A percentile compares a stretch with the other conserved stretches of the same genome.
Conservation (phyloP, 495 filamentous ascomycete genomes). For the Pseudotulostoma volvatum region DNA sequence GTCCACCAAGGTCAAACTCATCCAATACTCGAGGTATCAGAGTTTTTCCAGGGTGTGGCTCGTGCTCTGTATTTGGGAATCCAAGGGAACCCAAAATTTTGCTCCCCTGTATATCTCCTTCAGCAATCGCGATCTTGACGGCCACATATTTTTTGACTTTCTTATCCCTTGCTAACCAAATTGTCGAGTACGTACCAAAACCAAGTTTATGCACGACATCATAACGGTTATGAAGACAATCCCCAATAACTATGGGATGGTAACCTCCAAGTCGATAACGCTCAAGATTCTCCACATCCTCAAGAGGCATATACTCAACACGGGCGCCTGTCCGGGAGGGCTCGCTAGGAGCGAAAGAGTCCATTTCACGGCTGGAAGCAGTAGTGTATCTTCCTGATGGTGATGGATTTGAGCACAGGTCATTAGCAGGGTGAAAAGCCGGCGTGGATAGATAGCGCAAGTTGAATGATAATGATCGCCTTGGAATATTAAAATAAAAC, state of each 20-base stretch:
- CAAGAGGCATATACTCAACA: neutral
- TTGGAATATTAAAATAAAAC: no score
- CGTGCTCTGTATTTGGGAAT: no score
- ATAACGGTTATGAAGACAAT: slow-evolving; percentile 20
- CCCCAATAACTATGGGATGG: slow-evolving; percentile 18
- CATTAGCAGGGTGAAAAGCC: no score
- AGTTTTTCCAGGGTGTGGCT: neutral
- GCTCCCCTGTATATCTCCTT: neutral
- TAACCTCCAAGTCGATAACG: neutral
- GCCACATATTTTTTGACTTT: slow-evolving; percentile 15
- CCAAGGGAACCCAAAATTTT: no score
- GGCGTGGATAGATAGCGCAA: no score
- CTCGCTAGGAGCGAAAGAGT: no score
- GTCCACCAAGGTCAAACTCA: slow-evolving; percentile 8
- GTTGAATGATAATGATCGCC: no score
- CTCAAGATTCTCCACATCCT: neutral
- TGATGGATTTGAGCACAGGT: no score
- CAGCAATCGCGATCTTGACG: slow-evolving; percentile 11
- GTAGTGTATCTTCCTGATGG: no score
- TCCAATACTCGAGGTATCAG: slow-evolving; percentile 1
- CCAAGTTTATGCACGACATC: slow-evolving; percentile 21
- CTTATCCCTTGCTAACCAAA: slow-evolving; percentile 18
- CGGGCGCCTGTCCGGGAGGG: no score
- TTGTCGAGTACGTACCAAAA: slow-evolving; percentile 18
- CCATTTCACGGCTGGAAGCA: no score